Evolutionary conservation across 805 yeast genomes (phyloP).

Genomic region (Candida oleophila): DNA sequence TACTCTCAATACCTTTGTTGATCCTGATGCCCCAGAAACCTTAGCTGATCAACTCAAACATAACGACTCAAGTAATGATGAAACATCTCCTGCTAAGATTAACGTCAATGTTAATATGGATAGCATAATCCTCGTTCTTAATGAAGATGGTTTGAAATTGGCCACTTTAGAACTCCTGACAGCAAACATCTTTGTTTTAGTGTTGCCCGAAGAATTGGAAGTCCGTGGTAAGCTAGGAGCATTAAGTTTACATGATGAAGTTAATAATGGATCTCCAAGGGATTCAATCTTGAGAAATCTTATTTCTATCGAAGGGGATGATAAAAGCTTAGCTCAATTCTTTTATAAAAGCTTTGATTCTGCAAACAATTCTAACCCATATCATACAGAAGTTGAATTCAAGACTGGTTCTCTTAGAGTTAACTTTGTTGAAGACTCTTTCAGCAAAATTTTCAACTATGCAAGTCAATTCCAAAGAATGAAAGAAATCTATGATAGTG

Average conservation of each 20-base stretch:
- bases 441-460: constrained; percentile 63
- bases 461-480: constrained; percentile 74
- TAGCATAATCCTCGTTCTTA: constrained; percentile 70
- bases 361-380: constrained; percentile 35
- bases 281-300: constrained; percentile 62
- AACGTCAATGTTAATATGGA: constrained; percentile 67
- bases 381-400: constrained; percentile 57
- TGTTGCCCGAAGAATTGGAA: constrained; percentile 77
- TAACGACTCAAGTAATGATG: constrained; percentile 55
- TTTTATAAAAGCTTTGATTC: constrained; percentile 78
- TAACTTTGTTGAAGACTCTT: constrained; percentile 79
- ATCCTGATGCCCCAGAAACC: constrained; percentile 64
- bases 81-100: constrained; percentile 70
- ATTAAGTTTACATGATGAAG: constrained; percentile 72
- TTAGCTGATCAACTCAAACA: constrained; percentile 74
- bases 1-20: constrained; percentile 81
- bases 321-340: constrained; percentile 65
- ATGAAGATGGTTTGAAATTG: constrained; percentile 78
- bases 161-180: constrained; percentile 77
- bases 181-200: constrained; percentile 63
- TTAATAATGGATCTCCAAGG: constrained; percentile 58
- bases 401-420: constrained; percentile 74
- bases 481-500: constrained; percentile 87
- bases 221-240: constrained; percentile 75
- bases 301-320: constrained; percentile 76